Evolutionary conservation across 106 monocot genomes (phyloP).

Genomic region (Chionographis japonica): DNA sequence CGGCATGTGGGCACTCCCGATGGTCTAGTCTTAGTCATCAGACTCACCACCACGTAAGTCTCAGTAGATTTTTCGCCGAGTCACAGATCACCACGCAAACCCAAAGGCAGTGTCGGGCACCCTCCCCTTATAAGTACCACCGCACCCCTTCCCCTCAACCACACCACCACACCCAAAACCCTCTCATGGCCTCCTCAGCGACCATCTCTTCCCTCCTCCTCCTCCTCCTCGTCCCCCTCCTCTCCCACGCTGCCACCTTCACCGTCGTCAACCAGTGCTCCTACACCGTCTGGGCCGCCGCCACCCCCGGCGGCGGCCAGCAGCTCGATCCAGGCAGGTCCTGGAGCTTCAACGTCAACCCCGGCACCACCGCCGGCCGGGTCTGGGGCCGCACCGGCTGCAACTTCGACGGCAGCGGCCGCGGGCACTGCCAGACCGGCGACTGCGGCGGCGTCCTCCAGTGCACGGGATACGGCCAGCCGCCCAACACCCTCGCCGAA

Average conservation of each 20-base stretch:
- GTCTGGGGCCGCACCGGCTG: conserved; percentile 48
- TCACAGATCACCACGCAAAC: too few relatives aligned
- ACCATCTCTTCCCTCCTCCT: conserved; percentile 1
- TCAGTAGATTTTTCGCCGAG: too few relatives aligned
- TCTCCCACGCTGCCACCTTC: conserved; percentile 14
- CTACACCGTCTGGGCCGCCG: conserved; percentile 26
- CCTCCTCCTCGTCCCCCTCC: conserved; percentile 4
- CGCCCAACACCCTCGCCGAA: conserved; percentile 39
- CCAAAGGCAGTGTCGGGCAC: too few relatives aligned
- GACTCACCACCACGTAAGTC: too few relatives aligned
- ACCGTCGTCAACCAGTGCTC: conserved; percentile 19
- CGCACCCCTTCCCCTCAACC: not conserved
- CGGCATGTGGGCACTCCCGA: too few relatives aligned
- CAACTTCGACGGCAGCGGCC: conserved; percentile 28
- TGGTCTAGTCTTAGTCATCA: too few relatives aligned
- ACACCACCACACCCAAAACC: not conserved
- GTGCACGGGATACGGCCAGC: conserved; percentile 25
- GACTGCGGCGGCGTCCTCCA: conserved; percentile 39
- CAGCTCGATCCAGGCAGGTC: not conserved
- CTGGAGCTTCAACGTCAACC: conserved; percentile 25
- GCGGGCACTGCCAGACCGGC: conserved; percentile 28
- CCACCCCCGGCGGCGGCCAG: not conserved
- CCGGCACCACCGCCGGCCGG: conserved; percentile 33
- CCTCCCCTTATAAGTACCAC: conserved; percentile 1
- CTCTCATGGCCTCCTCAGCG: not conserved